Evolutionary conservation across 129 eudicot genomes (phyloP), one percentile per base, ranked within the genome.

Genomic region (Flaveria sonorensis): DNA sequence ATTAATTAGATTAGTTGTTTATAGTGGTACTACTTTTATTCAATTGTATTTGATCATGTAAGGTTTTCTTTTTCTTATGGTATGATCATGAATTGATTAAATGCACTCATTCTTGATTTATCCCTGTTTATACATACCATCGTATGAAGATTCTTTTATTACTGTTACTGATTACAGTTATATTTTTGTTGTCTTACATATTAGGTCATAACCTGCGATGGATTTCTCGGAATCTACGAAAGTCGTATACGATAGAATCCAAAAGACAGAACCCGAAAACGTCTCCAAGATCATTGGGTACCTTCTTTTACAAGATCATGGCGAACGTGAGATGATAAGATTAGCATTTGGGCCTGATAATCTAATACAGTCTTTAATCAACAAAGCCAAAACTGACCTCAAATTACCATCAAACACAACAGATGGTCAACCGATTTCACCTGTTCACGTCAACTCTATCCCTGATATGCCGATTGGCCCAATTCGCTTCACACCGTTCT

Each of bases 331-430:
- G 10, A 85, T 88, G 92, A 88, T 88, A 45, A 60, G 88, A 21
- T 76, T 88, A 65, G 92, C 92, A 11, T 88, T 80, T 23, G 79
- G 92, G 53, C 89, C 92, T 0, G 92, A 88, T 60, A 76, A 81
- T 42, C 39, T 80, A 47, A 72, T 88, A 18, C 83, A 77, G 36
- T 71, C 81, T 24, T 71, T 85, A 47, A 73, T 85, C 75, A 61
- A 63, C 11, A 77, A 85, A n/a, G 85, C 79, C 30, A 87, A 82
- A 73, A 13, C 59, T 15, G 76, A 72, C 16, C 85, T 86, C 75
- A 74, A 78, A 8, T 40, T 85, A 63, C 43, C 85, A 15, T 73
- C 88, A 14, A 78, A 56, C 21, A 16, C 89, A 55, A 32, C 70
- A 1, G 55, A 52, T 36, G 57, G 80, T 75, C 66, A 70, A 30